Base-by-base conservation (phyloP, 352 stramenopile species). In the Pythium angustatum region DNA sequence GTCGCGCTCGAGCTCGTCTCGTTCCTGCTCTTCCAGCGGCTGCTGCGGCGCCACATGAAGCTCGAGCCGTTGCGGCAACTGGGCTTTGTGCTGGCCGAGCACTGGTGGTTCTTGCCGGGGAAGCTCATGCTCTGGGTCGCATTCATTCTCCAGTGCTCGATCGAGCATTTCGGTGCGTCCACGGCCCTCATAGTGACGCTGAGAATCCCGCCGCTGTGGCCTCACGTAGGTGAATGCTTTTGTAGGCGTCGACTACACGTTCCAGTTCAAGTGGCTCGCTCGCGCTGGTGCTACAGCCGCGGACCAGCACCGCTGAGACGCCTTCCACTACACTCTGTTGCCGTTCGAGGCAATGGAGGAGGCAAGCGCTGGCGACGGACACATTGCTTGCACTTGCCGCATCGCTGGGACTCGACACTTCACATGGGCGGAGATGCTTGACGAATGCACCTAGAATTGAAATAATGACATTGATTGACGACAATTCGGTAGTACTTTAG, bases 121-220 rank as follows among this genome's bases (percentile, higher is more conserved):
- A 83, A 76, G 34, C 38, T 87, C 14, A 27, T 77, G 15, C 65
- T 78, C 31, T 83, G 77, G 77, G 66, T 86, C 10, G 63, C 79
- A 15, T 77, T 75, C 58, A 68, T 71, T 5, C 53, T 76, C 6
- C 73, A 78, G 33, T 57, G 61, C 52, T 24, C 53, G 1, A 41
- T 80, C 7, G 28, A 74, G 1, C 74, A 85, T 24, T 75, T 69
- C 27, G 69, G 74, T 77, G 28, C 47, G 53, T n/a, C n/a, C n/a
- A n/a, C n/a, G n/a, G n/a, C n/a, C n/a, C n/a, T n/a, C n/a, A n/a
- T n/a, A n/a, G n/a, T n/a, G n/a, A n/a, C n/a, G n/a, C n/a, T n/a
- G n/a, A n/a, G n/a, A n/a, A n/a, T n/a, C n/a, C n/a, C n/a, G n/a
- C n/a, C n/a, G n/a, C n/a, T n/a, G n/a, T n/a, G n/a, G n/a, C n/a